Conservation (phyloP, 179 eudicot genomes). For the Beta macrorhiza region DNA sequence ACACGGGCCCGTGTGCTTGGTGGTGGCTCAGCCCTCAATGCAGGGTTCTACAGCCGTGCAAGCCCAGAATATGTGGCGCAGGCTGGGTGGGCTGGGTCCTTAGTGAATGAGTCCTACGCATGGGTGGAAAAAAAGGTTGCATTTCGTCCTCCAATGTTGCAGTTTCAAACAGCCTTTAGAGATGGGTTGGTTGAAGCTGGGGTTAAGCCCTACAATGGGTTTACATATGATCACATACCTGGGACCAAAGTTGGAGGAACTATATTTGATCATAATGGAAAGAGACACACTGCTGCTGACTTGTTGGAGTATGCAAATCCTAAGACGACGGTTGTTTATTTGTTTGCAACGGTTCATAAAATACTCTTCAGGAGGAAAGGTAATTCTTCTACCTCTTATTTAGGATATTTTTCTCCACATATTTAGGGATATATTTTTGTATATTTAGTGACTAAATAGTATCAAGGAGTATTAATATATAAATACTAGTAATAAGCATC, state of each 20-base stretch:
- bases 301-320: slow-evolving; percentile 43
- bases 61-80: slow-evolving; percentile 19
- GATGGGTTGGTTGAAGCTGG: slow-evolving; percentile 66
- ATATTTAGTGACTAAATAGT: no score
- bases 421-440: no score
- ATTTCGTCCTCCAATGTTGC: slow-evolving; percentile 29
- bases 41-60: slow-evolving; percentile 37
- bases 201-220: slow-evolving; percentile 61
- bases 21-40: slow-evolving; percentile 37
- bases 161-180: slow-evolving; percentile 30
- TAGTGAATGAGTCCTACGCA: slow-evolving; percentile 35
- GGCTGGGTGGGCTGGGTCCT: slow-evolving; percentile 27
- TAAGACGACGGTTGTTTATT: slow-evolving; percentile 29
- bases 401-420: no score
- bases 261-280: slow-evolving; percentile 44
- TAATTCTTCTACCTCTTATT: slow-evolving; percentile 8
- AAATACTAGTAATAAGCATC: no score
- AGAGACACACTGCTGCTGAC: slow-evolving; percentile 52
- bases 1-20: slow-evolving; percentile 31
- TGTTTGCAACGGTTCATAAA: slow-evolving; percentile 48
- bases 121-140: slow-evolving; percentile 40
- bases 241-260: slow-evolving; percentile 48
- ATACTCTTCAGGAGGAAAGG: slow-evolving; percentile 54
- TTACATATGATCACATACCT: slow-evolving; percentile 34
- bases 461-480: no score